Evolutionary conservation across 1,284 basidiomycete genomes (phyloP), one percentile per base, ranked within the genome.

Genomic region (Trametes hirsuta): DNA sequence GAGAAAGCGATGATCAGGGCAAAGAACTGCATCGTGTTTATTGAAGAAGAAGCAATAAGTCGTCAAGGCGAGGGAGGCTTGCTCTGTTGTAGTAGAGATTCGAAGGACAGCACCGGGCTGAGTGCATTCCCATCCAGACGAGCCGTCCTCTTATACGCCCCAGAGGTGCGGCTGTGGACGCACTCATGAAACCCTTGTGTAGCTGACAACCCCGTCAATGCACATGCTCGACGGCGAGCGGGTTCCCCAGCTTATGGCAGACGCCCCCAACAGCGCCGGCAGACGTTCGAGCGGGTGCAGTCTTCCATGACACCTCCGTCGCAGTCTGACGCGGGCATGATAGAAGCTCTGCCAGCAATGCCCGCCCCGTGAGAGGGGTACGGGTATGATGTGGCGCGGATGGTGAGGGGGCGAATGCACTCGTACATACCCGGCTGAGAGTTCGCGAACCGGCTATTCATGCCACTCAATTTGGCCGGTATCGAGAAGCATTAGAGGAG

Each of bases 1-100:
- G 59, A 54, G 64, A 61, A 45, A 6, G 58, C 59, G 36, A 65
- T 53, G 46, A 57, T 37, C 49, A 62, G 35, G 35, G 58, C 47
- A 34, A 60, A 45, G 58, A 59, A 51, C 47, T 57, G 61, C 34
- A 53, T 59, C 47, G 58, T 61, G 42, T 41, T 37, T n/a, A n/a
- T 37, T 9, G 6, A 22, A 14, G 5, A 4, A 14, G 30, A 35
- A 36, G 30, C 3, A 50, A 3, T 6, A 11, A 2, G 14, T n/a
- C 5, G 40, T 44, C 30, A 30, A 30, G 30, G 30, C 8, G 30
- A 30, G 8, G 4, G 30, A 30, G 30, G 30, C 30, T 30, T 30
- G 30, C 30, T 30, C 30, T 30, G 30, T 30, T 30, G 30, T 30
- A 30, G 30, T 4, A 30, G 30, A 52, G 12, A 21, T 8, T 44